These are phyloP conservation scores for Pichia sp. DNA, from an alignment of 1,139 yeast species.

Conservation along the genomic window DNA sequence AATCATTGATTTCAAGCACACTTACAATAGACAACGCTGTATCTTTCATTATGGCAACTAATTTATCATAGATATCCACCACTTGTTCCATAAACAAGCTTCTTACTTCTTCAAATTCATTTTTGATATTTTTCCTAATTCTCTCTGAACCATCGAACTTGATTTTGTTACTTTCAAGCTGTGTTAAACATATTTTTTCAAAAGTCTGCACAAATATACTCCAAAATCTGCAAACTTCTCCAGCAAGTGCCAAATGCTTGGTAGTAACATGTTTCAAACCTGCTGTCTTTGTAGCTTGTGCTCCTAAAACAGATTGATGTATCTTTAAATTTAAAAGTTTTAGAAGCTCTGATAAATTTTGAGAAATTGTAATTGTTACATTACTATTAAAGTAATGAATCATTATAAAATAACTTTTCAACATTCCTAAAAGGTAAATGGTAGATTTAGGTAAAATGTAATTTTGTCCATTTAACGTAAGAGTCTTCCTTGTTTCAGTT, in stretches of 20 bases:
- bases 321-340: constrained; percentile 49
- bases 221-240: constrained; percentile 39
- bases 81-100: constrained; percentile 50
- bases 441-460: constrained; percentile 42
- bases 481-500: constrained; percentile 27
- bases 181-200: constrained; percentile 9
- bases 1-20: neutral
- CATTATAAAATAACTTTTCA: constrained; percentile 45
- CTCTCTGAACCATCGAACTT: constrained; percentile 1
- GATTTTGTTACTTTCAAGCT: constrained; percentile 3
- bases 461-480: constrained; percentile 30
- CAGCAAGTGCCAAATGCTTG: constrained; percentile 62
- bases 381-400: constrained; percentile 38
- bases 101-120: constrained; percentile 33
- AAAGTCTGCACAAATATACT: constrained; percentile 9
- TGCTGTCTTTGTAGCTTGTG: constrained; percentile 72
- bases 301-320: constrained; percentile 60
- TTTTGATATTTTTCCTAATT: constrained; percentile 6
- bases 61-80: constrained; percentile 55
- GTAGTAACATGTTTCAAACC: constrained; percentile 72
- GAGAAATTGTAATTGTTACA: constrained; percentile 30
- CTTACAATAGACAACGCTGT: constrained; percentile 33
- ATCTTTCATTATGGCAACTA: constrained; percentile 65
- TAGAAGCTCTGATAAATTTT: constrained; percentile 34
- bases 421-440: constrained; percentile 30